Evolutionary conservation across 169 alveolate genomes (phyloP).

Genomic region (Babesia caballi): DNA sequence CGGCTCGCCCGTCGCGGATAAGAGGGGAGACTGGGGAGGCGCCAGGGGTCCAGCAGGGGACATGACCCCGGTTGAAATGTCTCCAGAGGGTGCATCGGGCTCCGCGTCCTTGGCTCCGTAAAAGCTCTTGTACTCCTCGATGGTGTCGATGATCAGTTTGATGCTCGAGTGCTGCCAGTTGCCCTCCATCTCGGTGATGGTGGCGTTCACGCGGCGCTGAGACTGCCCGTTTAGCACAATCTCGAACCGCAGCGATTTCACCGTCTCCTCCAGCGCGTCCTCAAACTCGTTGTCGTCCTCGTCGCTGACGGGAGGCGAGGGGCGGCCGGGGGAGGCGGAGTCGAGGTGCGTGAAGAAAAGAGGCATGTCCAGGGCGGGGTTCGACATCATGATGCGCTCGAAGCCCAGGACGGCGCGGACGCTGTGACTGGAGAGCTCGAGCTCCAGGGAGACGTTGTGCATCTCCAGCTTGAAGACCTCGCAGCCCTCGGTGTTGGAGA

Average conservation of each 20-base stretch:
- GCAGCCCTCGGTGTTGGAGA: conserved; percentile 20
- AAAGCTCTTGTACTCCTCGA: conserved; percentile 45
- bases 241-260: conserved; percentile 48
- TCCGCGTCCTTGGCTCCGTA: background rate
- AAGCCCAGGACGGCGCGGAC: conserved; percentile 12
- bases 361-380: conserved; percentile 59
- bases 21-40: too few relatives aligned
- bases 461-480: conserved; percentile 57
- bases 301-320: background rate
- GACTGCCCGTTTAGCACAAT: background rate
- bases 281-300: conserved; percentile 47
- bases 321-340: background rate
- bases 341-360: conserved; percentile 40
- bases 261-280: conserved; percentile 60
- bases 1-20: too few relatives aligned
- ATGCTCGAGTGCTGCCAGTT: conserved; percentile 58
- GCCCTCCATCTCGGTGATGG: conserved; percentile 58
- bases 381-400: conserved; percentile 47
- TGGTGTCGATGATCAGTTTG: conserved; percentile 44
- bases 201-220: conserved; percentile 7
- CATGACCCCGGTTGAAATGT: too few relatives aligned
- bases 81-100: too few relatives aligned
- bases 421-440: conserved; percentile 7
- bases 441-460: conserved; percentile 49
- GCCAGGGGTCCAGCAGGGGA: too few relatives aligned